Base-by-base conservation (phyloP, 2,329 filamentous ascomycete genomes). In the Pseudogymnoascus sp. region DNA sequence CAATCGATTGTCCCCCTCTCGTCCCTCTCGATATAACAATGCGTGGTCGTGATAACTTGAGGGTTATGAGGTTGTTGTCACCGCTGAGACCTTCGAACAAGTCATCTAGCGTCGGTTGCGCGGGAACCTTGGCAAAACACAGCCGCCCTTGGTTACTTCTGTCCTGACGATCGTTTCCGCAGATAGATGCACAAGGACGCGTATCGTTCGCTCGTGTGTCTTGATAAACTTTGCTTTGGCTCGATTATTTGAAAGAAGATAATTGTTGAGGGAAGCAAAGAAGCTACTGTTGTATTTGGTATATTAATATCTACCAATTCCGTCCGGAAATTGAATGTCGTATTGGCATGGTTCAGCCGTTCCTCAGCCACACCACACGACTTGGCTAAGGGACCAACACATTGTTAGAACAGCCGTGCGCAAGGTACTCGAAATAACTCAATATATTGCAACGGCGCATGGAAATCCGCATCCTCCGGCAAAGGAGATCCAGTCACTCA, bases 111-210 rank as follows among this genome's bases (percentile, higher is more conserved):
- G 50, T 56, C 50, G 50, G 50, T 56, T 56, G 50, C 28, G 28
- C 50, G 50, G 50, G 50, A 56, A 56, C 50, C 50, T 56, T 56
- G 50, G 50, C 50, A 56, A 56, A 56, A 56, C 50, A 56, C 50
- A 56, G 50, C 50, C 50, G 28, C 28, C 50, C 50, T 56, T 56
- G 28, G 50, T 56, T 56, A 56, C 50, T 56, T 36, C 50, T 56
- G 50, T 34, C 50, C 50, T 56, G 50, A 56, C 50, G 50, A 56
- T 56, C 50, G 50, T 56, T 56, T 21, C 50, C 50, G 28, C n/a
- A 56, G 18, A 18, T 34, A 36, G 18, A 25, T 16, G 50, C 50
- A 21, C 16, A 14, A 18, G 50, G n/a, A 56, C 50, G 50, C 28
- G 50, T 34, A 56, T 56, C 50, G 21, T 18, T 56, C 50, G 5